Base-by-base conservation (phyloP, 805 yeast species). In the Starmerella sirachaensis region DNA sequence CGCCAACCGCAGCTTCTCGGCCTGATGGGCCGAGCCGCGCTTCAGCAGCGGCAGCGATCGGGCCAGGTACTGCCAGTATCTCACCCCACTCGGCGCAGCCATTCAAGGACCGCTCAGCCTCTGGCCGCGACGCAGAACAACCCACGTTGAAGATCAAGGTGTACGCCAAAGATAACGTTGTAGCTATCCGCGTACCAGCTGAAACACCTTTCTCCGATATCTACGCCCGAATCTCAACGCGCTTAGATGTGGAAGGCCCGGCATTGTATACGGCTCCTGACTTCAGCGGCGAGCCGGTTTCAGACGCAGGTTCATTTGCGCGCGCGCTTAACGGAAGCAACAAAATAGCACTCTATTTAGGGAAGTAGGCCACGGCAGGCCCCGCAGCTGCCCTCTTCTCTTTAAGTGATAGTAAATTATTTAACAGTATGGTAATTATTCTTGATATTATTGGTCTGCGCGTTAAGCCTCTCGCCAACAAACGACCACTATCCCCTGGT, bases 121-220 rank as follows among this genome's bases (percentile, higher is more conserved):
- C 29, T 8, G 34, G 11, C 14, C n/a, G 11, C 9, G 14, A 25
- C 22, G 11, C 21, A 5, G 27, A 31, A 20, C 42, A 22, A 23
- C 33, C 33, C 7, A 19, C 40, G 22, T 40, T 62, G 43, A 62
- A 62, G 44, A 54, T 62, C 41, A 62, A 62, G 50, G 60, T 62
- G 13, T 59, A 57, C 38, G 48, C 56, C 33, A 48, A 52, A 18
- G 61, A 59, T 29, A 63, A 60, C 42, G 48, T 60, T 17, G 52
- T 62, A 38, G 66, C 66, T 17, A 54, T 62, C 29, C 50, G 58
- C 20, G 58, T 62, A 20, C 63, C 66, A 3, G 40, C 50, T 3
- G 47, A 53, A 22, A 47, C 54, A 10, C 42, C 55, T 11, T 61
- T 55, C 38, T 42, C 31, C 18, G 53, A 50, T 25, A 51, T 62